Percentiles rank a stretch among this genome's conserved stretches.
Evolutionary conservation across 768 basidiomycete species (phyloP).

Genomic region (Collybia sp.): DNA sequence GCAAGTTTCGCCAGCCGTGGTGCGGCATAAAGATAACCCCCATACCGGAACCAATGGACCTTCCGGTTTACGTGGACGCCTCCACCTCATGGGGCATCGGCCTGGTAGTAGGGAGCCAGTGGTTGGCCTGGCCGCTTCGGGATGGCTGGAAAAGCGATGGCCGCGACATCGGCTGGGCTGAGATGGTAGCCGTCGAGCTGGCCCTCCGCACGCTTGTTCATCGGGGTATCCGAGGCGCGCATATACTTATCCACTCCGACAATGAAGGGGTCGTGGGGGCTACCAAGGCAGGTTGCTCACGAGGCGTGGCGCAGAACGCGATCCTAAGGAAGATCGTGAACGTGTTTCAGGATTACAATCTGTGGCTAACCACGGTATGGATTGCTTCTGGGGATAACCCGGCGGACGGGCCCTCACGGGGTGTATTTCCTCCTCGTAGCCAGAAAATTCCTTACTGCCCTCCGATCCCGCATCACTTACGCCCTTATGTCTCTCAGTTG

Average conservation of each 20-base stretch:
- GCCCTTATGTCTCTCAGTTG: too few species aligned
- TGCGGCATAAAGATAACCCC: too few species aligned
- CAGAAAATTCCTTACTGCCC: too few species aligned
- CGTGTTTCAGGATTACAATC: conserved; percentile 16
- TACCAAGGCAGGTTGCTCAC: conserved; percentile 21
- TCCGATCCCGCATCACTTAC: too few species aligned
- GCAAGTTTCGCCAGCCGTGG: too few species aligned
- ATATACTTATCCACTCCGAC: conserved; percentile 25
- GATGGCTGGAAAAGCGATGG: conserved; percentile 9
- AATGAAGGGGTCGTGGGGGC: conserved; percentile 32
- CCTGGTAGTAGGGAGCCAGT: conserved; percentile 7
- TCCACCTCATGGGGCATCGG: too few species aligned
- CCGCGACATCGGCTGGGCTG: conserved; percentile 19
- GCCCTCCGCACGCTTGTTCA: conserved; percentile 10
- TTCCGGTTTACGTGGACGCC: too few species aligned
- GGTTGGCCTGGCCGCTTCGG: conserved; percentile 14
- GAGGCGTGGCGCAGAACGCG: conserved; percentile 20
- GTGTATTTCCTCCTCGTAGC: too few species aligned
- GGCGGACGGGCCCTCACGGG: too few species aligned
- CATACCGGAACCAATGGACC: too few species aligned
- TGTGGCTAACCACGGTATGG: conserved; percentile 11
- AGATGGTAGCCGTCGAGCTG: too few species aligned
- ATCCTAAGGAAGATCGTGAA: too few species aligned
- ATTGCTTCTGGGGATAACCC: conserved; percentile 12
- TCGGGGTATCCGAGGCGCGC: conserved; percentile 4